Conservation (phyloP, 352 stramenopile species). For the Thalassiosira hispida region DNA sequence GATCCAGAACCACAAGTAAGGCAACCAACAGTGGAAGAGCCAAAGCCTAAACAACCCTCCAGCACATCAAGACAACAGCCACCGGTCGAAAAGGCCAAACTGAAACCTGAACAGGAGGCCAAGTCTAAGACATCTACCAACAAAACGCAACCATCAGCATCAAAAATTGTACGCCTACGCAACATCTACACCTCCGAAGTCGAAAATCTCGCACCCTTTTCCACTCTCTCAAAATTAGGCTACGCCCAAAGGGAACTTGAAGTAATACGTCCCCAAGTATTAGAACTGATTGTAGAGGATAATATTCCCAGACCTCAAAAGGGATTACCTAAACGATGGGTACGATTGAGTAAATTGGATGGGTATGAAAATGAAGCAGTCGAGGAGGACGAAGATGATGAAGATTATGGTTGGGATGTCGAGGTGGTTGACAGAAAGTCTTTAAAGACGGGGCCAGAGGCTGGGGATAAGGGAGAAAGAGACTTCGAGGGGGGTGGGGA, state of each 20-base stretch:
- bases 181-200: constrained; percentile 46
- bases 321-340: constrained; percentile 68
- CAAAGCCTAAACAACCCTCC: not conserved
- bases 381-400: constrained; percentile 44
- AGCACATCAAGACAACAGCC: not conserved
- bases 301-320: constrained; percentile 54
- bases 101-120: not conserved
- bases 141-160: constrained; percentile 6
- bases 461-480: not conserved
- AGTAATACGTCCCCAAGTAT: constrained; percentile 54
- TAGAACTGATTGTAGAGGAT: constrained; percentile 71
- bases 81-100: not conserved
- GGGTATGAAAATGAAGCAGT: constrained; percentile 26
- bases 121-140: not conserved
- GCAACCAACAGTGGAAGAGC: not conserved
- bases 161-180: constrained; percentile 36
- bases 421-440: constrained; percentile 23
- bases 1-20: not conserved
- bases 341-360: constrained; percentile 30
- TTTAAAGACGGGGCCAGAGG: not conserved
- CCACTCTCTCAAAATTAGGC: constrained; percentile 52
- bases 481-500: not conserved
- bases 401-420: constrained; percentile 56
- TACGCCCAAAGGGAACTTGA: constrained; percentile 60
- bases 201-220: constrained; percentile 42